Base-by-base conservation (phyloP, 2,329 filamentous ascomycete genomes). In the Grosmannia clavigera region DNA sequence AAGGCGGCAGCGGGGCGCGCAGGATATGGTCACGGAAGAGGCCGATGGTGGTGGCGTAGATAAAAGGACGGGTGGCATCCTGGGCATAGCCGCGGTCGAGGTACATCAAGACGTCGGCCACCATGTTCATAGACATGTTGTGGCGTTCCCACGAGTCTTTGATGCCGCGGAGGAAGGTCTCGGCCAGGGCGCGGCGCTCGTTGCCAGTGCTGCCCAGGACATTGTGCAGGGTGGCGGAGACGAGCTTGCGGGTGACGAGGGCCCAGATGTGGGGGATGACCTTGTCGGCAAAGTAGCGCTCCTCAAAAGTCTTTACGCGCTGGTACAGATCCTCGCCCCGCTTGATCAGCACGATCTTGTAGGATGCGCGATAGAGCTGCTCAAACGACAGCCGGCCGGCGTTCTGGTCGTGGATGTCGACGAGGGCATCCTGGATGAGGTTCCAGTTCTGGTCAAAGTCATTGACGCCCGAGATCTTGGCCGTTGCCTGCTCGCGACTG, bases 381-480 rank as follows among this genome's bases (percentile, higher is more conserved):
- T 99, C 94, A 75, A 96, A 99, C 1, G 92, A 96, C 2, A 99
- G 82, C 19, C 81, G 80, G 11, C 91, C 95, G 62, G 91, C 91
- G 70, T 95, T 94, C 71, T 95, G 92, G 61, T 85, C 88, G 74
- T 97, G 92, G 57, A 99, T 97, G 69, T 96, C 89, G 60, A 78
- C 79, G 58, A 99, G 82, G 4, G 92, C 91, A 55, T 84, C 81
- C 54, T 85, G 79, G 9, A 99, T 82, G 53, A 84, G 83, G 16
- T 78, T 77, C 94, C 94, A 99, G 66, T 85, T 88, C 3, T 82
- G 78, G n/a, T 96, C 88, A 69, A 96, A 96, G 65, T 95, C 90
- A 66, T 87, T 79, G 11, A 80, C 78, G 65, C 86, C 84, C 3
- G 56, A 33, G 31, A 58, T 56, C 27, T 54, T 62, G 35, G n/a